A percentile compares a stretch with the other conserved stretches of the same genome.
Evolutionary conservation across 1,284 basidiomycete species (phyloP).

Genomic region (Cystobasidiaceae sp.): DNA sequence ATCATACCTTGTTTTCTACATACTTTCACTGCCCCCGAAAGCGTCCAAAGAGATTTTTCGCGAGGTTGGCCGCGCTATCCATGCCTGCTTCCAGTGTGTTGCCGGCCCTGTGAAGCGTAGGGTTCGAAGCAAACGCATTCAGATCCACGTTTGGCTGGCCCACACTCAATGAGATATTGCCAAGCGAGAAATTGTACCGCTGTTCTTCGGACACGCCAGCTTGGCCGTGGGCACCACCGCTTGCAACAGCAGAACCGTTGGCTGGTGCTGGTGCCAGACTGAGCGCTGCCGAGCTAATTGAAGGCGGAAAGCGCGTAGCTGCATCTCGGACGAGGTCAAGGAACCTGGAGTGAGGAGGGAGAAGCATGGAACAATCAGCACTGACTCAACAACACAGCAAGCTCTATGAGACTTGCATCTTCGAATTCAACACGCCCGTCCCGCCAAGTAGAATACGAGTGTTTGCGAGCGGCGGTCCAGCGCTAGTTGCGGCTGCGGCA

Average conservation of each 20-base stretch:
- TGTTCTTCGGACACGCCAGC: slow-evolving; percentile 46
- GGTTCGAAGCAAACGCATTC: slow-evolving; percentile 47
- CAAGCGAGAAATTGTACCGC: slow-evolving; percentile 75
- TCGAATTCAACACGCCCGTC: slow-evolving; percentile 89
- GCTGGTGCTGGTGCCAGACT: slow-evolving; percentile 53
- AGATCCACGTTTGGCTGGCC: slow-evolving; percentile 53
- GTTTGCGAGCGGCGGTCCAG: slow-evolving; percentile 44
- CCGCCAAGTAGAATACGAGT: slow-evolving; percentile 79
- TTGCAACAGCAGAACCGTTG: too few relatives aligned
- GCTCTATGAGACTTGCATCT: slow-evolving; percentile 56
- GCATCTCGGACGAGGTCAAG: slow-evolving; percentile 39
- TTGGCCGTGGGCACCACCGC: too few relatives aligned
- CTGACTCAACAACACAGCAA: background rate
- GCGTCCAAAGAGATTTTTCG: slow-evolving; percentile 76
- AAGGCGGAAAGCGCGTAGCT: slow-evolving; percentile 36
- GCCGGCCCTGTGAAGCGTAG: slow-evolving; percentile 71
- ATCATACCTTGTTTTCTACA: too few relatives aligned
- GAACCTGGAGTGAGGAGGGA: too few relatives aligned
- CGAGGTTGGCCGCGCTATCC: slow-evolving; percentile 56
- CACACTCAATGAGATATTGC: slow-evolving; percentile 81
- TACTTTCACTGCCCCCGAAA: too few relatives aligned
- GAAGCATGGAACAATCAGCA: too few relatives aligned
- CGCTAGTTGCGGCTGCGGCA: slow-evolving; percentile 52
- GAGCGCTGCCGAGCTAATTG: slow-evolving; percentile 45
- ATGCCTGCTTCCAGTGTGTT: slow-evolving; percentile 59